Evolutionary conservation across 148 eudicot species (phyloP).

Genomic region (Amaranthus cruentus): DNA sequence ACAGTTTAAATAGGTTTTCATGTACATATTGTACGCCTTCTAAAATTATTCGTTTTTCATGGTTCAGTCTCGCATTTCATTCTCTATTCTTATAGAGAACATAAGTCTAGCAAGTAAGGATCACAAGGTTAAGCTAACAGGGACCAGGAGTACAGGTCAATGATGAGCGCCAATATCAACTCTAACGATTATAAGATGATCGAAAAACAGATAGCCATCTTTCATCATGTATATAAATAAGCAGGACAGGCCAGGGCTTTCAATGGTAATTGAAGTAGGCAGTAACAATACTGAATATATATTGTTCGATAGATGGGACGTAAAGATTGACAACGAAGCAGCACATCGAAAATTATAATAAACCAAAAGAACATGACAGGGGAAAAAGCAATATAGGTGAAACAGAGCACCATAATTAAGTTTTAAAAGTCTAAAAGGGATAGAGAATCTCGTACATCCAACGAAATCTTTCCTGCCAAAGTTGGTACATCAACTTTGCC

Average conservation of each 20-base stretch:
- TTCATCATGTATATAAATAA: not conserved
- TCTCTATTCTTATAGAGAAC: too few relatives aligned
- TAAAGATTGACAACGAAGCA: not conserved
- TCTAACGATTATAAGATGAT: too few relatives aligned
- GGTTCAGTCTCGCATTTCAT: too few relatives aligned
- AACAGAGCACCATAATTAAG: not conserved
- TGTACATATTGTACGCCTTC: too few relatives aligned
- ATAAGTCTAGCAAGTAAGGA: too few relatives aligned
- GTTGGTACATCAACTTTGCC: constrained; percentile 88
- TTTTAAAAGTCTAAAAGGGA: not conserved
- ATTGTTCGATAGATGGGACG: not conserved
- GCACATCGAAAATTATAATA: not conserved
- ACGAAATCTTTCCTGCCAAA: constrained; percentile 45
- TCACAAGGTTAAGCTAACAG: too few relatives aligned
- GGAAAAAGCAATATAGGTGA: not conserved
- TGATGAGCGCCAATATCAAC: too few relatives aligned
- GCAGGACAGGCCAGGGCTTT: not conserved
- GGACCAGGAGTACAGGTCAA: too few relatives aligned
- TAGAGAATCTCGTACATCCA: constrained; percentile 54
- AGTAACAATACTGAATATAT: not conserved
- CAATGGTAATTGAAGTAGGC: not conserved
- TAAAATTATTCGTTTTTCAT: too few relatives aligned
- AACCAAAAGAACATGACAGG: not conserved
- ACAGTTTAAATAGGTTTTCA: too few relatives aligned
- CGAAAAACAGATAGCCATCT: not conserved